Base-by-base conservation (phyloP, 2,329 filamentous ascomycete species). In the Blastomyces gilchristii region DNA sequence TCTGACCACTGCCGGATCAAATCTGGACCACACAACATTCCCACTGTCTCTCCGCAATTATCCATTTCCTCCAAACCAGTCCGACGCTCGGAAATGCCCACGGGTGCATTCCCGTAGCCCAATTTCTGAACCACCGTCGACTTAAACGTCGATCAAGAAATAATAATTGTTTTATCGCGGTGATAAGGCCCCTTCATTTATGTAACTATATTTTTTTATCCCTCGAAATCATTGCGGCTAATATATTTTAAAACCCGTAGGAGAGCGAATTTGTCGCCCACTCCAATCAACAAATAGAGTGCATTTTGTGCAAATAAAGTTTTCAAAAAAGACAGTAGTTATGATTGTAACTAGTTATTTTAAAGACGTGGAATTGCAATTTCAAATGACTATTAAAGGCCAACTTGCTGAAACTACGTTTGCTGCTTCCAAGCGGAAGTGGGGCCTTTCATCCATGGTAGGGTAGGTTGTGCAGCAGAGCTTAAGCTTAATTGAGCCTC, bases 221-320 rank as follows among this genome's bases (percentile, higher is more conserved):
- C 18, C n/a, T 3, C 18, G 45, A 53, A 28, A 53, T 28, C 25
- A 31, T 28, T 28, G 16, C 22, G 14, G 34, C 34, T 7, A 86
- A 86, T 67, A 86, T 81, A 67, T 82, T 79, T 11, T 67, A 66
- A 71, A 86, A 87, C 0, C 84, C 84, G 83, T 83, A 86, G 9
- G 78, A 77, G 47, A 77, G 47, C 77, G 75, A 9, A 87, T 84
- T 64, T 82, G 73, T 47, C 71, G 70, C 70, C 86, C 82, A 81
- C 43, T 84, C 78, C 62, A 69, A 65, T 58, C 74, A 74, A 39
- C 37, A 45, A 5, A 60, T 43, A 6, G 31, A 39, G n/a, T 39
- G n/a, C 60, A 62, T 62, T 22, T 41, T 2, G 28, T 39, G 7
- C 34, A 18, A 56, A 34, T 34, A 34, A 22, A 18, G 34, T 39